Evolutionary conservation across 2,329 filamentous ascomycete species (phyloP).

Genomic region (Talaromyces verruculosus): DNA sequence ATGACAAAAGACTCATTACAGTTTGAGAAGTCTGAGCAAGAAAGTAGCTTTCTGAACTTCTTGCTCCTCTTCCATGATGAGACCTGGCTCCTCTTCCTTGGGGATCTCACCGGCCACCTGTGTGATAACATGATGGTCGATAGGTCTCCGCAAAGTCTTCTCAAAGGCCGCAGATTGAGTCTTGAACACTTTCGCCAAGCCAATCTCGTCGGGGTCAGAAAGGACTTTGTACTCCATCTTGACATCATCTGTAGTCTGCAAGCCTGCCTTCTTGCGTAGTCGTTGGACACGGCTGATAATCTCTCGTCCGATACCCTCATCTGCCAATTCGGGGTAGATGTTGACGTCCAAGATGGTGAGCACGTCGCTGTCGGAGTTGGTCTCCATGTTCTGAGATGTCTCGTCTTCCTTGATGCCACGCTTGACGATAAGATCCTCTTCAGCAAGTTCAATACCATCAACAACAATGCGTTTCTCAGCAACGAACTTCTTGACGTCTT

Average conservation of each 20-base stretch:
- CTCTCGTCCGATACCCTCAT: constrained; percentile 86
- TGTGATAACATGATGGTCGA: constrained; percentile 65
- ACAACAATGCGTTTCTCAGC: constrained; percentile 72
- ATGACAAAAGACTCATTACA: constrained; percentile 50
- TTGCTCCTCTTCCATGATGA: constrained; percentile 81
- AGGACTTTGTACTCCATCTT: constrained; percentile 89
- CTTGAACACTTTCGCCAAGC: constrained; percentile 68
- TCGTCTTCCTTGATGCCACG: constrained; percentile 73
- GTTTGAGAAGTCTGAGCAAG: constrained; percentile 70
- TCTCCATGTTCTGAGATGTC: constrained; percentile 72
- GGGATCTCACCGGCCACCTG: constrained; percentile 57
- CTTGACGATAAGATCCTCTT: constrained; percentile 80
- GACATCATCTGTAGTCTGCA: constrained; percentile 89
- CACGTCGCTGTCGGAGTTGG: constrained; percentile 84
- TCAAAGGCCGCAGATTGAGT: constrained; percentile 68
- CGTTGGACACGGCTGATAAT: constrained; percentile 91
- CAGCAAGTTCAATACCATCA: constrained; percentile 78
- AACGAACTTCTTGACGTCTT: constrained; percentile 78
- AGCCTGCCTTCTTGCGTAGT: constrained; percentile 87
- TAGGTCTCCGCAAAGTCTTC: constrained; percentile 72
- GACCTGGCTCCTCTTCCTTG: constrained; percentile 53
- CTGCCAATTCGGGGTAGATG: constrained; percentile 78
- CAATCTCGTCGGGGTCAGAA: constrained; percentile 73
- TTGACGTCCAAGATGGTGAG: constrained; percentile 85
- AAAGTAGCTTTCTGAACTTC: constrained; percentile 82